Base-by-base conservation (phyloP, 805 yeast species). In the Saturnispora zaruensis region DNA sequence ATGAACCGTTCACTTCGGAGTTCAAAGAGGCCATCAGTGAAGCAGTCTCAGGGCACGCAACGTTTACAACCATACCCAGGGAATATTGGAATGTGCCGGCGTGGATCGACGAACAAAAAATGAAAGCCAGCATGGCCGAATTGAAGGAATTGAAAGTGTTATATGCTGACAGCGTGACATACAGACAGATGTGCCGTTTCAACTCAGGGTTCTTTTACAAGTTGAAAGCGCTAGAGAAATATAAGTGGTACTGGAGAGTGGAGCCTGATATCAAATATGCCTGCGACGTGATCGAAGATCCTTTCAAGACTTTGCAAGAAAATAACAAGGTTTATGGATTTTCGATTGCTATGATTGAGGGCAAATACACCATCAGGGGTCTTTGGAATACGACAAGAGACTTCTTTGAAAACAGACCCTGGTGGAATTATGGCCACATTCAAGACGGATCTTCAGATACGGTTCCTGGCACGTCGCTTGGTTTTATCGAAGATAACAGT, bases 161-260 rank as follows among this genome's bases (percentile, higher is more conserved):
- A 11, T 84, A 84, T 60, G 89, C 82, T 14, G 77, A 68, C 13
- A 70, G 76, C 14, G 76, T 77, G 48, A 69, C 79, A 16, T 86
- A 86, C 62, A 71, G 91, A 54, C 84, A 82, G 62, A 86, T 86
- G 95, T 74, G 76, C 51, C 59, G 78, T 28, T 74, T 62, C 53
- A 68, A 65, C 47, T 65, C 70, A 28, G 78, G 78, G 53, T 83
- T 81, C 56, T 77, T 77, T 62, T 77, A 72, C 66, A 69, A 74
- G 56, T 70, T 75, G 59, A 69, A 70, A 28, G 62, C 74, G 33
- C 55, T 77, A 62, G 57, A 63, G 20, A 67, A 67, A 4, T 77
- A 75, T 60, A 74, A 73, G 47, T 77, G 74, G 68, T 77, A 77
- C 62, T 77, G 82, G 82, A 65, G 82, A 58, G 79, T 77, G 46